A percentile compares a stretch with the other conserved stretches of the same genome.
These are phyloP conservation scores for Purshia tridentata DNA, from an alignment of 306 rosid genomes.

Conservation along the genomic window DNA sequence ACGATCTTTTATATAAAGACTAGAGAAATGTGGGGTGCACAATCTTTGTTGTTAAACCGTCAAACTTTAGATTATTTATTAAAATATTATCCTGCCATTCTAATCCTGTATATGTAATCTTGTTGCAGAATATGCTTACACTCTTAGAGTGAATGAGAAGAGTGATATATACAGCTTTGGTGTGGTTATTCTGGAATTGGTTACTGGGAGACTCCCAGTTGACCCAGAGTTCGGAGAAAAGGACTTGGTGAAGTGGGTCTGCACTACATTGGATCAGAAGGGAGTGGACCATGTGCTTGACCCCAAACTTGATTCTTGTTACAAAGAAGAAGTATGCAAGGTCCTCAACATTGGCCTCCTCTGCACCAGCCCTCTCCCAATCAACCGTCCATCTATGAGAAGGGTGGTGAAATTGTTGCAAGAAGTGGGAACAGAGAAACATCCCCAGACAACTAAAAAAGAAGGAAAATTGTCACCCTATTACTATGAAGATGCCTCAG, in stretches of 20 bases:
- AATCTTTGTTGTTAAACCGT: background rate
- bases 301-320: slow-evolving; percentile 61
- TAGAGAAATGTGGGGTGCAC: background rate
- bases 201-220: slow-evolving; percentile 64
- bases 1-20: background rate
- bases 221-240: slow-evolving; percentile 92
- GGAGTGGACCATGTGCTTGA: slow-evolving; percentile 74
- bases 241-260: slow-evolving; percentile 87
- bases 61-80: background rate
- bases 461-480: slow-evolving; percentile 42
- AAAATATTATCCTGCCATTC: background rate
- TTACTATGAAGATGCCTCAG: slow-evolving; percentile 39
- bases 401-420: slow-evolving; percentile 38
- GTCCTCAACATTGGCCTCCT: slow-evolving; percentile 80
- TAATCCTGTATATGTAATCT: background rate
- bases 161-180: slow-evolving; percentile 95
- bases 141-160: slow-evolving; percentile 89
- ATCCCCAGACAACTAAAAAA: slow-evolving; percentile 21
- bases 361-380: slow-evolving; percentile 90
- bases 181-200: slow-evolving; percentile 80
- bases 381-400: slow-evolving; percentile 44
- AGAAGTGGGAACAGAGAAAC: slow-evolving; percentile 29
- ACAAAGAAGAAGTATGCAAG: slow-evolving; percentile 73
- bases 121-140: slow-evolving; percentile 86
- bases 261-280: slow-evolving; percentile 74